A percentile compares a stretch with the other conserved stretches of the same genome.
phyloP scores from a whole-genome alignment of 495 filamentous ascomycete genomes.

The Penicillium paradoxum region DNA sequence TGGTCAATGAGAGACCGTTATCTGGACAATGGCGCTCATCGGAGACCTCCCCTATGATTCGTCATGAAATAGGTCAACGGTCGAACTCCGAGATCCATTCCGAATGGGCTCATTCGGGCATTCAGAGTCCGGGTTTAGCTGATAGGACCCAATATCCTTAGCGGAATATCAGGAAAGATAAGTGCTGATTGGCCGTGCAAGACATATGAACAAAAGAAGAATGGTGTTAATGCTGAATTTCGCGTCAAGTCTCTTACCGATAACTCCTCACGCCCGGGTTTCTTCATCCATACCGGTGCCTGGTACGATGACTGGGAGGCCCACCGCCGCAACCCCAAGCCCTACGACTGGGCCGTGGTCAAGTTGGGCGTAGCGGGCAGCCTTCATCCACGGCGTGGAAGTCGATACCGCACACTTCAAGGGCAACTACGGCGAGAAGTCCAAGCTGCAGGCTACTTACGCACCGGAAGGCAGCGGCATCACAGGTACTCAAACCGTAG shows the following conservation, averaged over 20 bases:
- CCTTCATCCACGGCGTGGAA: constrained; percentile 72
- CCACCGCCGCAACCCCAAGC: constrained; percentile 71
- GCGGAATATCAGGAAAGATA: not conserved
- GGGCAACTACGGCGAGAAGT: constrained; percentile 81
- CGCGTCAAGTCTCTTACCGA: not conserved
- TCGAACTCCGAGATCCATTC: not conserved
- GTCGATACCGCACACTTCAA: constrained; percentile 83
- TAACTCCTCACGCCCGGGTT: constrained; percentile 58
- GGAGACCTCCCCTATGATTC: constrained; percentile 25
- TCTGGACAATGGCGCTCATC: constrained; percentile 16
- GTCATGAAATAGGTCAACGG: not conserved
- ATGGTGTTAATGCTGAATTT: not conserved
- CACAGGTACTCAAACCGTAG: constrained; percentile 55
- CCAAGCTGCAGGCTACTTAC: constrained; percentile 76
- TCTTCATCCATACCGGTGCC: constrained; percentile 79
- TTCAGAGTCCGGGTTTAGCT: not conserved
- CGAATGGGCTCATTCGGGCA: not conserved
- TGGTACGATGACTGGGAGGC: constrained; percentile 99
- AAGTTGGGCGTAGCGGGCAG: constrained; percentile 73
- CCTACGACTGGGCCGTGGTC: constrained; percentile 82
- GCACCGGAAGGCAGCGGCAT: constrained; percentile 34
- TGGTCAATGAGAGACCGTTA: not conserved
- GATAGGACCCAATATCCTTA: not conserved
- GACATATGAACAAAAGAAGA: not conserved
- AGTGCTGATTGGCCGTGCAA: not conserved